Evolutionary conservation across 2,329 filamentous ascomycete species (phyloP), one percentile per base, ranked within the genome.

Genomic region (Eurotiales sp.): DNA sequence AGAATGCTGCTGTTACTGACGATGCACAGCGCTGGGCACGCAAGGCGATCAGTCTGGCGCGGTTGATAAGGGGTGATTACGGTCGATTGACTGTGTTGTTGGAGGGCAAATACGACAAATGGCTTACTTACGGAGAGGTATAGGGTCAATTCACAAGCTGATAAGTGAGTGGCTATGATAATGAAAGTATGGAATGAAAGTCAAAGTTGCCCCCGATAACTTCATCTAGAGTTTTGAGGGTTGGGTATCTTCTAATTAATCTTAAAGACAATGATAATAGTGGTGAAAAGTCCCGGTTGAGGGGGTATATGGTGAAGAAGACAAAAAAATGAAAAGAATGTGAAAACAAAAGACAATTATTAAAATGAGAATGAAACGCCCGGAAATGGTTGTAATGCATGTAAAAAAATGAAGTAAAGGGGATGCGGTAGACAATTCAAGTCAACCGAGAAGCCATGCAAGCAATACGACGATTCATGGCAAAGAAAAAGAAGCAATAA

Each of bases 1-100:
- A 71, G 46, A n/a, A n/a, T n/a, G n/a, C n/a, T n/a, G n/a, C n/a
- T n/a, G n/a, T n/a, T n/a, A n/a, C n/a, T n/a, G 56, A 30, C 4
- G 59, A 62, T n/a, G 68, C 63, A 55, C 58, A 58, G 14, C 59
- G 61, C 11, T 73, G 70, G 71, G 70, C 61, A 2, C 53, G 58
- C 32, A 72, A 66, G 48, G 67, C 70, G 0, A 61, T 72, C 51
- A 53, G 55, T 17, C 22, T 73, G 48, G 69, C 70, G 10, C 57
- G 57, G 17, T 54, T 64, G 46, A 56, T 65, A 36, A 41, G 42
- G 21, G 19, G 39, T 22, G 36, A 46, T 30, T 37, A n/a, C 12
- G 27, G 23, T 19, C 8, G 12, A 12, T 25, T 51, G 23, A 17
- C 32, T 1, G 46, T 41, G 8, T 45, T 64, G 19, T 49, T 72